phyloP scores from a whole-genome alignment of 2,329 filamentous ascomycete species.

The Dryadomyces quercivorus region DNA sequence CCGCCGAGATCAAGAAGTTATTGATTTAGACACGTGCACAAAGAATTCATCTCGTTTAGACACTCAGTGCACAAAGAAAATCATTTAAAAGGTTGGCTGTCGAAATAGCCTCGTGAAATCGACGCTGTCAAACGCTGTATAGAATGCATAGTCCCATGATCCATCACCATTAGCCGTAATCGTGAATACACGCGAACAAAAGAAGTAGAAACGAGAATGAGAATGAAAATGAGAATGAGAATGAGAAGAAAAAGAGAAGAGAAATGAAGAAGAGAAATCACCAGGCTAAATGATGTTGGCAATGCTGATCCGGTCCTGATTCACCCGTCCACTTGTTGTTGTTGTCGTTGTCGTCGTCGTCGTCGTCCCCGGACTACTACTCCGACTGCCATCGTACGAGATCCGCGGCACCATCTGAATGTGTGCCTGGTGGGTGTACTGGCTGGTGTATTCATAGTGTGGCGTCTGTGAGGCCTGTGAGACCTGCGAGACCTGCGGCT shows the following conservation, averaged over 20 bases:
- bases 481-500: no score
- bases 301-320: slow-evolving; percentile 32
- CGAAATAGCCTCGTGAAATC: background rate
- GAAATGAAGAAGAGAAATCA: background rate
- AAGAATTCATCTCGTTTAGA: no score
- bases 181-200: background rate
- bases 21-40: slow-evolving; percentile 5
- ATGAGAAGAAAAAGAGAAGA: background rate
- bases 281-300: slow-evolving; percentile 29
- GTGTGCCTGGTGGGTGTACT: slow-evolving; percentile 8
- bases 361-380: background rate
- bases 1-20: slow-evolving; percentile 44
- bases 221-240: background rate
- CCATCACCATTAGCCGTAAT: no score
- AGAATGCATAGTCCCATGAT: no score
- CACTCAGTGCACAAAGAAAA: no score
- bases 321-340: slow-evolving; percentile 9
- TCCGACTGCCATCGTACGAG: background rate
- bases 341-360: slow-evolving; percentile 7
- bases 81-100: background rate
- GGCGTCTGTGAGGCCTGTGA: no score
- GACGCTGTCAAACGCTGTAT: background rate
- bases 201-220: background rate
- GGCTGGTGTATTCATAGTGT: background rate
- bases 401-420: background rate